Evolutionary conservation across 768 basidiomycete genomes (phyloP), one percentile per base, ranked within the genome.

Genomic region (Psilocybe subaeruginosa): DNA sequence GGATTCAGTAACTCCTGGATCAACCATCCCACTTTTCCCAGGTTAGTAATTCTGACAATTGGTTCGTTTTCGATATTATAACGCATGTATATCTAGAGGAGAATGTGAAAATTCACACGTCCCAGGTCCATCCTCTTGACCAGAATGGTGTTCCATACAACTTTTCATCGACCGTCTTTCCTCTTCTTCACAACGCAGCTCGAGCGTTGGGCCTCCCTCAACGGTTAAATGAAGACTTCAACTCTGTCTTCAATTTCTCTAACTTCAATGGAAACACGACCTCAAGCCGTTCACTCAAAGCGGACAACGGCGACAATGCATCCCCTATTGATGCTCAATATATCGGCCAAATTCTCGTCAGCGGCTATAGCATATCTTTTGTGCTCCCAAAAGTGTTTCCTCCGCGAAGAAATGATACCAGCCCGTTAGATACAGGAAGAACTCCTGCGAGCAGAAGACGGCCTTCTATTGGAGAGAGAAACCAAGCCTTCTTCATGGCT

Each of bases 111-210:
- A 82, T 93, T 50, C 70, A 91, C 46, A 81, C 83, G 7, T 89
- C 89, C 8, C 84, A 90, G 70, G 84, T 92, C 3, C 92, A 93
- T 66, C 92, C 92, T 7, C 76, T 93, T 35, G 90, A 93, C 73
- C 77, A 73, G 58, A 83, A 84, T 62, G 91, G 88, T 3, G 80
- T 80, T 2, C 92, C 92, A 7, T 93, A 92, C 75, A 85, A 85
- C 69, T 92, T 92, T 70, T 90, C 89, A 3, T 81, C 87, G 0
- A 71, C 82, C 2, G 72, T 82, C 30, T 87, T 77, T 3, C 89
- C 91, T 11, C 77, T 89, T 11, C 79, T 93, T 3, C 82, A 86
- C 65, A 86, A 82, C 54, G 90, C 91, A 8, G 88, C 86, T 7
- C 82, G 85, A 30, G 87, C 89, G 17, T 78, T 93, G 17, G 87